Evolutionary conservation across 202 grass and related monocot species (phyloP).

Genomic region (Carex sylvatica): DNA sequence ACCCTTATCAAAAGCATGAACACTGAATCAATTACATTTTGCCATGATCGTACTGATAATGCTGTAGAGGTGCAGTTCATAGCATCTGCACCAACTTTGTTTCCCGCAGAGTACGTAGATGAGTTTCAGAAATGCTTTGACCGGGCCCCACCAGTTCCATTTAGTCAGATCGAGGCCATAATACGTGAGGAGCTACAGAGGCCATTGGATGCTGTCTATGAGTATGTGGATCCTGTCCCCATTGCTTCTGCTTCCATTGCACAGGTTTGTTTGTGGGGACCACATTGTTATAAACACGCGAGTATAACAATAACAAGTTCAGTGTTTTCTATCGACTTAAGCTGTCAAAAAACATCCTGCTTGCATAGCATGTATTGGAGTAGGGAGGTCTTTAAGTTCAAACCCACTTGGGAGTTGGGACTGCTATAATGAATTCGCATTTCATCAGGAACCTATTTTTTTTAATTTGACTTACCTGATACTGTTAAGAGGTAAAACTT

Average conservation of each 20-base stretch:
- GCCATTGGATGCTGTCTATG: conserved; percentile 77
- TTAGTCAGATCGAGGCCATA: conserved; percentile 74
- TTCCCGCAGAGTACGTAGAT: conserved; percentile 88
- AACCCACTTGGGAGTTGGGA: background rate
- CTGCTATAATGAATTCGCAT: background rate
- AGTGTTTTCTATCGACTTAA: background rate
- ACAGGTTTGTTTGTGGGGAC: conserved; percentile 46
- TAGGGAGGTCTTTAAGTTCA: background rate
- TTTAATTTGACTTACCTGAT: background rate
- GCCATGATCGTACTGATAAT: conserved; percentile 8
- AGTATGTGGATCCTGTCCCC: conserved; percentile 83
- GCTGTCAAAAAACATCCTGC: background rate
- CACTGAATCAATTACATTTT: background rate
- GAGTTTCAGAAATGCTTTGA: conserved; percentile 99
- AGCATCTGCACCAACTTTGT: conserved; percentile 88
- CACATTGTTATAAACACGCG: background rate
- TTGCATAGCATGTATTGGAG: background rate
- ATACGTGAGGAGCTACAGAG: conserved; percentile 80
- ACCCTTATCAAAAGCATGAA: background rate
- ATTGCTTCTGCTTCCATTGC: conserved; percentile 93
- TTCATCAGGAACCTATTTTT: background rate
- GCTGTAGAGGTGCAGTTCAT: conserved; percentile 60
- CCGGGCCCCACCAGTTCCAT: conserved; percentile 61
- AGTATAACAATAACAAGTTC: background rate
- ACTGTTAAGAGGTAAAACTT: background rate